Evolutionary conservation across 441 rosid genomes (phyloP).

Genomic region (Viola pubescens): DNA sequence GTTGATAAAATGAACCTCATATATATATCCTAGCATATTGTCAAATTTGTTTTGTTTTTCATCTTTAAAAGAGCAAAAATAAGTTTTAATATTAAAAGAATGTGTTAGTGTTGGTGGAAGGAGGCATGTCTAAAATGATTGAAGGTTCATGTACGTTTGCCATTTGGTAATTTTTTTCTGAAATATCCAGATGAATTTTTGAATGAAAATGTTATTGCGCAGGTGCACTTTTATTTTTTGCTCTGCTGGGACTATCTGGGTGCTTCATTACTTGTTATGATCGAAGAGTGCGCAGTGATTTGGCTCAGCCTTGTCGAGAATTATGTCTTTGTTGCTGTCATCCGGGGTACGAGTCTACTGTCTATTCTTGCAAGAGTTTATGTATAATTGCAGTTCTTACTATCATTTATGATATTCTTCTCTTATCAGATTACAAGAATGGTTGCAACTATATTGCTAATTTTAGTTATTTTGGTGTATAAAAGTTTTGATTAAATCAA

Average conservation of each 20-base stretch:
- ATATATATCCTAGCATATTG: too few relatives aligned
- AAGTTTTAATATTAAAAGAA: background rate
- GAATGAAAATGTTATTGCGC: slow-evolving; percentile 14
- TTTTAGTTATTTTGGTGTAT: background rate
- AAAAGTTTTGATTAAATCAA: background rate
- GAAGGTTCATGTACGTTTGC: background rate
- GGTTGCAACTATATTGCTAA: background rate
- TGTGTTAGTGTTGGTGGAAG: background rate
- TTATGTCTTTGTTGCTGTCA: slow-evolving; percentile 98
- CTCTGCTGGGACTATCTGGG: slow-evolving; percentile 97
- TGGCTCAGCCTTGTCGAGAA: slow-evolving; percentile 98
- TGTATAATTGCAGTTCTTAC: background rate
- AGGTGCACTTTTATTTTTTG: slow-evolving; percentile 95
- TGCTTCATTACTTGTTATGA: slow-evolving; percentile 99
- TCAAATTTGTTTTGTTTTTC: background rate
- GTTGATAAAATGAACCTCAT: too few relatives aligned
- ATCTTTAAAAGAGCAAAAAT: background rate
- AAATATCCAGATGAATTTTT: slow-evolving; percentile 7
- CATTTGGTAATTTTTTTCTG: too few relatives aligned
- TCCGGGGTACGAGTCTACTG: slow-evolving; percentile 65
- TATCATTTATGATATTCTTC: background rate
- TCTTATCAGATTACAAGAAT: background rate
- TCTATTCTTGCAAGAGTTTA: slow-evolving; percentile 9
- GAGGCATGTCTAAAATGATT: background rate
- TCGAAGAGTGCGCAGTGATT: slow-evolving; percentile 93